Percentiles rank a stretch among this genome's conserved stretches.
Evolutionary conservation across 306 rosid genomes (phyloP).

Genomic region (Abrus precatorius): DNA sequence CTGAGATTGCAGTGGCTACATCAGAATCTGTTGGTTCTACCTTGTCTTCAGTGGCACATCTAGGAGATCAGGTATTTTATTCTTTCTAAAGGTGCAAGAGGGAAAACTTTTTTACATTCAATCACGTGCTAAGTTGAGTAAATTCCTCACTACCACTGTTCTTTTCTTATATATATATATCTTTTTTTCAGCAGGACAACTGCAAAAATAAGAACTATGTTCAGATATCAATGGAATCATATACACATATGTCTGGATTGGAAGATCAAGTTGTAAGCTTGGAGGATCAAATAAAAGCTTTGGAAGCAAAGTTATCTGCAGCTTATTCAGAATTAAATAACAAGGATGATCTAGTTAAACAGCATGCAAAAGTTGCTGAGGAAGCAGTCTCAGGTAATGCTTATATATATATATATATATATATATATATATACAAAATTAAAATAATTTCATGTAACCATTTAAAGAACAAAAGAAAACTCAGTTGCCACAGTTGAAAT

Average conservation of each 20-base stretch:
- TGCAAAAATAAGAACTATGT: slow-evolving; percentile 74
- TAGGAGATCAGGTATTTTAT: slow-evolving; percentile 64
- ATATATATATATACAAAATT: background rate
- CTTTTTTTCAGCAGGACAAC: slow-evolving; percentile 60
- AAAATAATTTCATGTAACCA: background rate
- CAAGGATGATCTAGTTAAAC: slow-evolving; percentile 79
- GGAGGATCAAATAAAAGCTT: slow-evolving; percentile 71
- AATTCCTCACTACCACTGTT: slow-evolving; percentile 31
- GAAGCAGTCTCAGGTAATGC: slow-evolving; percentile 91
- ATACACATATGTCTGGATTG: slow-evolving; percentile 70
- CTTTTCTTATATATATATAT: slow-evolving; percentile 7
- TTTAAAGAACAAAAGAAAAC: background rate
- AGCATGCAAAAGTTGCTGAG: slow-evolving; percentile 96
- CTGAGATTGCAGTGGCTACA: slow-evolving; percentile 61
- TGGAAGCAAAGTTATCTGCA: slow-evolving; percentile 70
- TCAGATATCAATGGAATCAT: slow-evolving; percentile 90
- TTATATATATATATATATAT: slow-evolving; percentile 8
- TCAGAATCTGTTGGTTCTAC: slow-evolving; percentile 56
- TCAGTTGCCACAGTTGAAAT: slow-evolving; percentile 8
- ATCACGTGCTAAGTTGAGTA: background rate
- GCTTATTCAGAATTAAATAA: slow-evolving; percentile 72
- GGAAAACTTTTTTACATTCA: background rate
- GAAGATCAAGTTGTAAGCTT: slow-evolving; percentile 76
- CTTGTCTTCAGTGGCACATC: slow-evolving; percentile 52
- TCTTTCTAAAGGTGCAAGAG: background rate